phyloP scores from a whole-genome alignment of 2,329 filamentous ascomycete species.

The Ophiocordyceps camponoti-leonardi region DNA sequence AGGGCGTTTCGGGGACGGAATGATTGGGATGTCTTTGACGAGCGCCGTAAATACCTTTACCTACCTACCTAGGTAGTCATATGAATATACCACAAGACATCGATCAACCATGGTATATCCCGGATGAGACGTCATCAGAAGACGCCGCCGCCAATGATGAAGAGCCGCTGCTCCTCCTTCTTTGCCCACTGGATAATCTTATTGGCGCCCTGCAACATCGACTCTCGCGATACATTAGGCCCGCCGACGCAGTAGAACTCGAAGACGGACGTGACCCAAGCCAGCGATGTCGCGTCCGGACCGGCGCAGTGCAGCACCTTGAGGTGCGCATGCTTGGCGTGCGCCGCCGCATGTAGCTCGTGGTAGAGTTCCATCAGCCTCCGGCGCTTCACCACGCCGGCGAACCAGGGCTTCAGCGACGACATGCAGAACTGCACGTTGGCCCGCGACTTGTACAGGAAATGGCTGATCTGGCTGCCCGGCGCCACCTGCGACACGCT shows the following conservation, averaged over 20 bases:
- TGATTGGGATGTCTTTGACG: not conserved
- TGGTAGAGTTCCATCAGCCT: constrained; percentile 74
- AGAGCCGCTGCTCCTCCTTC: constrained; percentile 80
- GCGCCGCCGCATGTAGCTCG: constrained; percentile 67
- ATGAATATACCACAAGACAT: not conserved
- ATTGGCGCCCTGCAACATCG: constrained; percentile 72
- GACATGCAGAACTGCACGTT: constrained; percentile 97
- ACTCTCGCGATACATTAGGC: constrained; percentile 43
- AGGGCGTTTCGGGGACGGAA: not conserved
- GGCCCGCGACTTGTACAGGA: constrained; percentile 83
- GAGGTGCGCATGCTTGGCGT: constrained; percentile 66
- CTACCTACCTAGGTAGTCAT: not conserved
- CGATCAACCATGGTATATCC: constrained; percentile 2
- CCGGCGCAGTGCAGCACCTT: constrained; percentile 72
- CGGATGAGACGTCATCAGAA: constrained; percentile 17
- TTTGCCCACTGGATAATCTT: constrained; percentile 83
- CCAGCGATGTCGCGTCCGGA: constrained; percentile 61
- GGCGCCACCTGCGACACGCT: constrained; percentile 60
- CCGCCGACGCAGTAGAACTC: constrained; percentile 93
- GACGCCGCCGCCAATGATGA: constrained; percentile 95
- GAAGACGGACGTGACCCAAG: constrained; percentile 81
- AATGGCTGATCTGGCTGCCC: constrained; percentile 69
- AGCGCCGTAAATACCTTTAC: not conserved
- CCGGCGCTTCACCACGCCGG: constrained; percentile 38
- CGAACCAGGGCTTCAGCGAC: constrained; percentile 54